These are phyloP conservation scores for Stereum hirsutum DNA, from an alignment of 1,284 basidiomycete species.

Conservation along the genomic window DNA sequence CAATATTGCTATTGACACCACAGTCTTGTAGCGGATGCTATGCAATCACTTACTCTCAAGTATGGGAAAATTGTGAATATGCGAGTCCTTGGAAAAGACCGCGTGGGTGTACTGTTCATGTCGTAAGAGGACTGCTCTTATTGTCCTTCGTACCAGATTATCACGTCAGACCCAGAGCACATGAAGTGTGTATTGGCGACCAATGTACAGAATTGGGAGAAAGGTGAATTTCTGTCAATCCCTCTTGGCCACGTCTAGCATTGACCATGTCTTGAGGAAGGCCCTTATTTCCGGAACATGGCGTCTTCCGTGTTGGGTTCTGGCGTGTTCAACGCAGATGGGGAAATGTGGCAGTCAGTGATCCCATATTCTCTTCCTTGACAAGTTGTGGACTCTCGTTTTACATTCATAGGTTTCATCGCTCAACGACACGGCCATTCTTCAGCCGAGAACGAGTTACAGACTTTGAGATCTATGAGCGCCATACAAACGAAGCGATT, in stretches of 20 bases:
- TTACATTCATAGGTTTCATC: constrained; percentile 33
- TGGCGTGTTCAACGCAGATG: constrained; percentile 55
- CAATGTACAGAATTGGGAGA: neutral
- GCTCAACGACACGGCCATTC: constrained; percentile 48
- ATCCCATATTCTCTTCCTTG: constrained; percentile 3
- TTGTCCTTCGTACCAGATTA: too few relatives aligned
- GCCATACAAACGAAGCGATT: constrained; percentile 32
- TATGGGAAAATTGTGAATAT: too few relatives aligned
- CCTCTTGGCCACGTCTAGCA: neutral
- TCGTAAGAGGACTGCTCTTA: too few relatives aligned
- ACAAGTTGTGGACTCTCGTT: neutral
- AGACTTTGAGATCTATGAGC: constrained; percentile 46
- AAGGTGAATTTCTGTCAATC: neutral
- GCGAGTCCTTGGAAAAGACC: too few relatives aligned
- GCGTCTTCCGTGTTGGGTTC: constrained; percentile 38
- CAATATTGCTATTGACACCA: too few relatives aligned
- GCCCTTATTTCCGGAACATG: constrained; percentile 2
- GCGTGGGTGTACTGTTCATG: too few relatives aligned
- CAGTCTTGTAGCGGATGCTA: too few relatives aligned
- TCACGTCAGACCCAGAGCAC: neutral
- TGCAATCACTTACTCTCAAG: too few relatives aligned
- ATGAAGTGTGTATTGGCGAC: neutral
- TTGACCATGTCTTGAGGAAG: neutral
- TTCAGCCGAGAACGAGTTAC: constrained; percentile 43
- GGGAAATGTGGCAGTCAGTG: constrained; percentile 15